These are phyloP conservation scores for Phellopilus nigrolimitatus DNA, from an alignment of 1,284 basidiomycete genomes.

Conservation along the genomic window DNA sequence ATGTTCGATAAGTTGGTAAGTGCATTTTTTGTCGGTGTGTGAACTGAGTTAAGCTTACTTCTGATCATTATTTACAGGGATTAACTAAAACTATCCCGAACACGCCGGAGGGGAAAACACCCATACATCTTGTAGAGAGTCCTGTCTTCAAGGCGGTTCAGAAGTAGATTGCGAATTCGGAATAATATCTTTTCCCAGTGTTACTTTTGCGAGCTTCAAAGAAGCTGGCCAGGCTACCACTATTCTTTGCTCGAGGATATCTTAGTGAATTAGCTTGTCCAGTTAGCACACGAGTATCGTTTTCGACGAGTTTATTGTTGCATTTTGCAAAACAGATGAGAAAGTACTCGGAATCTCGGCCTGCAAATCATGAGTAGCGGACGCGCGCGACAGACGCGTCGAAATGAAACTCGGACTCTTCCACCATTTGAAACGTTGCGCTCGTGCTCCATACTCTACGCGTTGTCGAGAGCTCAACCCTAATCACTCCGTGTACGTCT, in stretches of 20 bases:
- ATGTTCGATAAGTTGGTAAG: slow-evolving; percentile 94
- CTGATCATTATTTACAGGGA: slow-evolving; percentile 48
- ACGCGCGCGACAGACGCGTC: background rate
- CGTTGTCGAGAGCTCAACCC: slow-evolving; percentile 23
- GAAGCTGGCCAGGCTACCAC: too few relatives aligned
- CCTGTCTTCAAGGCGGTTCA: slow-evolving; percentile 79
- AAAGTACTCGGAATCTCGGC: too few relatives aligned
- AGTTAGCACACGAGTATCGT: too few relatives aligned
- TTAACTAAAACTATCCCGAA: slow-evolving; percentile 92
- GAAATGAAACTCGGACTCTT: slow-evolving; percentile 12
- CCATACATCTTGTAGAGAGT: slow-evolving; percentile 86
- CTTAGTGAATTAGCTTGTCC: too few relatives aligned
- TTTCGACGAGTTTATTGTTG: background rate
- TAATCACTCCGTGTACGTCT: slow-evolving; percentile 70
- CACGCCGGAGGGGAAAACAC: slow-evolving; percentile 77
- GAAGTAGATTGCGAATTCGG: slow-evolving; percentile 39
- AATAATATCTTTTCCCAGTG: background rate
- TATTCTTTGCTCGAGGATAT: too few relatives aligned
- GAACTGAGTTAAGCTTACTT: slow-evolving; percentile 6
- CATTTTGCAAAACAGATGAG: too few relatives aligned
- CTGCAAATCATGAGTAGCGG: background rate
- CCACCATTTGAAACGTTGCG: slow-evolving; percentile 2
- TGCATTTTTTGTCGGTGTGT: slow-evolving; percentile 22
- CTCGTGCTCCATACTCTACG: background rate
- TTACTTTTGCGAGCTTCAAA: too few relatives aligned